phyloP scores from a whole-genome alignment of 768 basidiomycete species.

The Kwoniella botswanensis region DNA sequence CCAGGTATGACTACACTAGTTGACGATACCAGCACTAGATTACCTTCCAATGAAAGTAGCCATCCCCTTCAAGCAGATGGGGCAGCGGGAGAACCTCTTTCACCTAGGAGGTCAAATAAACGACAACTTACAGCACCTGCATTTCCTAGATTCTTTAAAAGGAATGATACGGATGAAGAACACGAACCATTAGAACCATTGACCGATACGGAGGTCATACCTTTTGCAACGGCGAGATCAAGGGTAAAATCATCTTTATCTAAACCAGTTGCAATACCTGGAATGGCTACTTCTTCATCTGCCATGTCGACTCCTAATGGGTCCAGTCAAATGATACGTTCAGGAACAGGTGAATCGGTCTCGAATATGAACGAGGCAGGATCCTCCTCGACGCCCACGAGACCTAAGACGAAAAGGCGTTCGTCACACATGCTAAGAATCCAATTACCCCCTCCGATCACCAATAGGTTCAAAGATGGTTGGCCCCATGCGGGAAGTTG shows the following conservation, averaged over 20 bases:
- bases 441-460: conserved; percentile 32
- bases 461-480: conserved; percentile 38
- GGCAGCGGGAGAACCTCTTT: neutral
- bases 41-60: conserved; percentile 17
- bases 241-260: conserved; percentile 16
- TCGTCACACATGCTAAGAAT: conserved; percentile 21
- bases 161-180: conserved; percentile 9
- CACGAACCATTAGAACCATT: conserved; percentile 16
- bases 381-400: conserved; percentile 11
- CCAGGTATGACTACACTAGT: conserved; percentile 26
- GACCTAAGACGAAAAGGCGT: conserved; percentile 24
- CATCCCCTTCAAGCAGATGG: conserved; percentile 6
- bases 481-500: conserved; percentile 51
- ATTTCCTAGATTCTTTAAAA: conserved; percentile 26
- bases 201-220: conserved; percentile 25
- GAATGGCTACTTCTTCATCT: neutral
- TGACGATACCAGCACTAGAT: conserved; percentile 12
- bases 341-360: conserved; percentile 3
- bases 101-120: neutral
- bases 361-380: neutral
- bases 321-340: neutral
- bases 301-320: neutral
- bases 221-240: neutral
- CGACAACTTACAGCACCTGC: conserved; percentile 26
- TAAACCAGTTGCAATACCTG: conserved; percentile 12